phyloP scores from a whole-genome alignment of 1,139 yeast genomes.

The Wickerhamiella pararugosa region DNA sequence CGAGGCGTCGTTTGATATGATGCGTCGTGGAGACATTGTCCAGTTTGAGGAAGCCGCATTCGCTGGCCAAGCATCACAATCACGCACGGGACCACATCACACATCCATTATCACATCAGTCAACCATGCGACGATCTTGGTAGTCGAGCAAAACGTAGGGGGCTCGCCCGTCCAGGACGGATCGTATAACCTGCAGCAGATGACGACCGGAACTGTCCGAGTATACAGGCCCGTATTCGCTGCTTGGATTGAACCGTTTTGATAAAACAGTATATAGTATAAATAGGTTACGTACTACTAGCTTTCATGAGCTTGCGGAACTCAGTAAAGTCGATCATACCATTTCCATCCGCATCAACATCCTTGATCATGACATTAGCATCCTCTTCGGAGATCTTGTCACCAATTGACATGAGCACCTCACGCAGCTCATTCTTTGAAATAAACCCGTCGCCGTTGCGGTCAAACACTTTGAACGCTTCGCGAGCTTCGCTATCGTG shows the following conservation, averaged over 20 bases:
- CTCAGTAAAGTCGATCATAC: constrained; percentile 89
- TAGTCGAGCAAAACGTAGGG: constrained; percentile 10
- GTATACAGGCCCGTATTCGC: constrained; percentile 7
- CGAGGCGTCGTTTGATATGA: constrained; percentile 3
- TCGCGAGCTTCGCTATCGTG: constrained; percentile 93
- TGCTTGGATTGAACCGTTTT: constrained; percentile 10
- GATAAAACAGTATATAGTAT: neutral
- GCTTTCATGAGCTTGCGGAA: constrained; percentile 59
- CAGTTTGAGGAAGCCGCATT: constrained; percentile 8
- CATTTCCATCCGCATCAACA: constrained; percentile 85
- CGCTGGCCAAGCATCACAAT: neutral
- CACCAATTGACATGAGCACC: constrained; percentile 90
- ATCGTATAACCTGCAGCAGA: constrained; percentile 7
- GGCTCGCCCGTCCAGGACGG: constrained; percentile 10
- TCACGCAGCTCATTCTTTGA: constrained; percentile 56
- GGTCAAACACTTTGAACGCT: constrained; percentile 60
- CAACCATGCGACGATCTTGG: constrained; percentile 5
- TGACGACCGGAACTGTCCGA: constrained; percentile 5
- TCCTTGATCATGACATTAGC: constrained; percentile 94
- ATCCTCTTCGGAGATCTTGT: constrained; percentile 85
- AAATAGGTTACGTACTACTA: constrained; percentile 16
- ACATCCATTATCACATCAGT: constrained; percentile 7
- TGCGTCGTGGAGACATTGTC: constrained; percentile 10
- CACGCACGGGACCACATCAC: constrained; percentile 9
- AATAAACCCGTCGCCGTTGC: constrained; percentile 33